Evolutionary conservation across 2,329 filamentous ascomycete genomes (phyloP).

Genomic region (Calonectria ilicicola): DNA sequence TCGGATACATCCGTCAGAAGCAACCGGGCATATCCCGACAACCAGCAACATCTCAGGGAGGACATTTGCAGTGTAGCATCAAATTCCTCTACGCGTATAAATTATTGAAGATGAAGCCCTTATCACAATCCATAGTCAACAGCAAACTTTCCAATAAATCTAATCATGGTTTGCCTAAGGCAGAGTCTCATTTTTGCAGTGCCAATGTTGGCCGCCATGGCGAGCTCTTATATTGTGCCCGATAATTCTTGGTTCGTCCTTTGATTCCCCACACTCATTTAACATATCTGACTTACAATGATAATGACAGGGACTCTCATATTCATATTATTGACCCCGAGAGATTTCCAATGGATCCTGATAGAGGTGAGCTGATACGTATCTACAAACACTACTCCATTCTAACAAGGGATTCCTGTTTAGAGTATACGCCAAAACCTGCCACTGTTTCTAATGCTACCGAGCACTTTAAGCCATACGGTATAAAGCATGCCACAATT

Average conservation of each 20-base stretch:
- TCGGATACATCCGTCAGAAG: neutral
- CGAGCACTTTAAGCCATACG: neutral
- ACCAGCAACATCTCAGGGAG: neutral
- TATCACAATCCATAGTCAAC: neutral
- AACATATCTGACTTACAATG: too few relatives aligned
- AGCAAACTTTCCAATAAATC: too few relatives aligned
- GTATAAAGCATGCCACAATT: neutral
- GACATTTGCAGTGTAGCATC: neutral
- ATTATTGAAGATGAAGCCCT: neutral
- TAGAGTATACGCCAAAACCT: neutral
- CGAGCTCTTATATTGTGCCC: neutral
- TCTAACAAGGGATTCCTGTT: neutral
- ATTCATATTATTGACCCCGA: neutral
- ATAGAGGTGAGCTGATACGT: neutral
- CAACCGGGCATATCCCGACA: neutral
- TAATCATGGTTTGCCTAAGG: neutral
- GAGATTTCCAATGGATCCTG: neutral
- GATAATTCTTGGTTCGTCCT: neutral
- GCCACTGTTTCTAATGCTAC: slow-evolving; percentile 2
- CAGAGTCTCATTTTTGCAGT: neutral
- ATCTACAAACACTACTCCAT: neutral
- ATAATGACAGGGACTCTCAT: neutral
- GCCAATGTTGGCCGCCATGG: neutral
- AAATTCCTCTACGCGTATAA: neutral
- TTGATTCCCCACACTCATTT: too few relatives aligned